phyloP scores from a whole-genome alignment of 2,329 filamentous ascomycete genomes.

The Beauveria australis region DNA sequence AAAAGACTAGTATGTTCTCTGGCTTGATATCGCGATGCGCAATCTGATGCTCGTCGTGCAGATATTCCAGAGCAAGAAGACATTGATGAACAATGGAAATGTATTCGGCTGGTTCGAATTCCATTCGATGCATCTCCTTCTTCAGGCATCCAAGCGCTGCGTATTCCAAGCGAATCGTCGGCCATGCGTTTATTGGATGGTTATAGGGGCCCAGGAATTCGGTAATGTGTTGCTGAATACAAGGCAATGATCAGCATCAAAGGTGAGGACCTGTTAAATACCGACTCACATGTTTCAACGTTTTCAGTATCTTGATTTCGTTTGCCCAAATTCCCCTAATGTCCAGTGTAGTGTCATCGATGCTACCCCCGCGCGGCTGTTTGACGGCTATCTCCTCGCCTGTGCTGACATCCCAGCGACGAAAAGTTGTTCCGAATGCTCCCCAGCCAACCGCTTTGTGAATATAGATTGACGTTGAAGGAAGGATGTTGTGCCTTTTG shows the following conservation, averaged over 20 bases:
- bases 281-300: background rate
- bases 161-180: background rate
- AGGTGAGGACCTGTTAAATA: too few relatives aligned
- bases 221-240: background rate
- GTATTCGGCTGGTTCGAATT: background rate
- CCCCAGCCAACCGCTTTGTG: too few relatives aligned
- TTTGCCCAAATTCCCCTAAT: too few relatives aligned
- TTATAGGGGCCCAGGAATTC: accelerated
- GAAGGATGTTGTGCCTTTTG: too few relatives aligned
- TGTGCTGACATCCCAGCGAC: too few relatives aligned
- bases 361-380: too few relatives aligned
- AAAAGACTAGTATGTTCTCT: background rate
- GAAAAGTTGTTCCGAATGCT: too few relatives aligned
- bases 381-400: too few relatives aligned
- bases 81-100: background rate
- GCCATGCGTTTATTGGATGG: background rate
- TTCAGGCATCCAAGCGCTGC: background rate
- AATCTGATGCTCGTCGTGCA: background rate
- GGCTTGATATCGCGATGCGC: background rate
- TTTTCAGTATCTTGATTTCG: background rate
- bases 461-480: too few relatives aligned
- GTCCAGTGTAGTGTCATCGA: background rate
- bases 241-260: background rate
- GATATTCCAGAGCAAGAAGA: background rate
- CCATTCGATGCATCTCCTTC: too few relatives aligned